Base-by-base conservation (phyloP, 2,329 filamentous ascomycete species). In the Cladosporium velox region DNA sequence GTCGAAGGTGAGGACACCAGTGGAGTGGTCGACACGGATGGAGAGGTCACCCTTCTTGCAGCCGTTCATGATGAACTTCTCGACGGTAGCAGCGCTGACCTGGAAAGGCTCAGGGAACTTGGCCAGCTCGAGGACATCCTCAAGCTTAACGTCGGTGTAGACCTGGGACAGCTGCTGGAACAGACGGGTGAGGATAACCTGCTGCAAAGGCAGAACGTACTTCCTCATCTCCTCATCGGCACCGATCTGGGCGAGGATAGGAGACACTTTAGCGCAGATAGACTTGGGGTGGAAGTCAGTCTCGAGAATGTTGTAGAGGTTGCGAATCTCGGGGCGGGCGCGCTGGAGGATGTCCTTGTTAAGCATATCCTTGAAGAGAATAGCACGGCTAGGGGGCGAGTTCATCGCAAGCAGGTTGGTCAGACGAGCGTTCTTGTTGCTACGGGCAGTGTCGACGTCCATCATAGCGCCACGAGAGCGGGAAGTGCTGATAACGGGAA, bases 11-110 rank as follows among this genome's bases (percentile, higher is more conserved):
- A 99, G 87, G 59, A 97, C 91, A 67, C 95, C 93, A 64, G 93
- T 94, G 68, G 93, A 93, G 77, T 99, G 95, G 77, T 98, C 92
- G 81, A 98, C 92, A 68, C 95, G 93, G 74, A 99, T 96, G 64
- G 95, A 91, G 55, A 99, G 86, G 74, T 99, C 95, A 66, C 95
- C 95, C 87, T 99, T 99, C 88, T 99, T 99, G 87, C 96, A 98
- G 70, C 95, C 95, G 80, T 99, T 99, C 95, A 99, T 99, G 85
- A 99, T 98, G 85, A 99, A 99, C 84, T 98, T 99, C 85, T 99
- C 95, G 72, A 99, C 96, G 68, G 92, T 96, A 71, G 90, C 88
- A 64, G 91, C 89, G 70, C 87, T 91, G 72, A 98, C 93, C 81
- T 97, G 91, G 87, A 96, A 98, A 51, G 95, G 92, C 78, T 96